A percentile compares a stretch with the other conserved stretches of the same genome.
These are phyloP conservation scores for Neonectria coccinea DNA, from an alignment of 2,329 filamentous ascomycete species.

Conservation along the genomic window DNA sequence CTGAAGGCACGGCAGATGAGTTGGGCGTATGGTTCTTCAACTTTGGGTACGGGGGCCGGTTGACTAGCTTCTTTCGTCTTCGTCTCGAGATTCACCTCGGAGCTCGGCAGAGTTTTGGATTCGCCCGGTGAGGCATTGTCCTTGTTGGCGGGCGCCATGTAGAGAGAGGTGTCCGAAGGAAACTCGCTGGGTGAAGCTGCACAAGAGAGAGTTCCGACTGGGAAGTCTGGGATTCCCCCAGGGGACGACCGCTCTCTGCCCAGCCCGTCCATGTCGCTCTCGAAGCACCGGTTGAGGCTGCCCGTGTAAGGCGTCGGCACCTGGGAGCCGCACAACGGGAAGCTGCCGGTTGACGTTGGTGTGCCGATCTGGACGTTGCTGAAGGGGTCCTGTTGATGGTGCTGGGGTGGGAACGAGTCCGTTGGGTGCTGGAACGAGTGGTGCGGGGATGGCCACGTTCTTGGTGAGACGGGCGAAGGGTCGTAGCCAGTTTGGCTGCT, in stretches of 20 bases:
- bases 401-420: slow-evolving; percentile 34
- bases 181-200: slow-evolving; percentile 38
- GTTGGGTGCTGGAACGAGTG: slow-evolving; percentile 36
- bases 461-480: slow-evolving; percentile 49
- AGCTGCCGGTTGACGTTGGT: slow-evolving; percentile 41
- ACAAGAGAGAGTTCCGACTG: slow-evolving; percentile 33
- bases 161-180: slow-evolving; percentile 29
- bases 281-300: slow-evolving; percentile 30
- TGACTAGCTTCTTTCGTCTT: slow-evolving; percentile 25
- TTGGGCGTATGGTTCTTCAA: slow-evolving; percentile 80
- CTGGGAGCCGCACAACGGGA: slow-evolving; percentile 32
- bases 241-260: slow-evolving; percentile 28
- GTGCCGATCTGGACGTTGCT: slow-evolving; percentile 42
- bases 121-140: slow-evolving; percentile 22
- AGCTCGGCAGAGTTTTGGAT: slow-evolving; percentile 21
- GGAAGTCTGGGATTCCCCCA: slow-evolving; percentile 26
- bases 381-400: slow-evolving; percentile 39
- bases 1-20: slow-evolving; percentile 83
- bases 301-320: slow-evolving; percentile 36
- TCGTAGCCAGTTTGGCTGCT: slow-evolving; percentile 44
- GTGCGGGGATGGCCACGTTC: slow-evolving; percentile 50
- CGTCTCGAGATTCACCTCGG: slow-evolving; percentile 28
- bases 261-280: slow-evolving; percentile 37
- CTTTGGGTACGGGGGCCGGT: slow-evolving; percentile 36
- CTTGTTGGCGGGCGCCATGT: slow-evolving; percentile 28